Evolutionary conservation across 2,329 filamentous ascomycete genomes (phyloP).

Genomic region (Talaromyces islandicus): DNA sequence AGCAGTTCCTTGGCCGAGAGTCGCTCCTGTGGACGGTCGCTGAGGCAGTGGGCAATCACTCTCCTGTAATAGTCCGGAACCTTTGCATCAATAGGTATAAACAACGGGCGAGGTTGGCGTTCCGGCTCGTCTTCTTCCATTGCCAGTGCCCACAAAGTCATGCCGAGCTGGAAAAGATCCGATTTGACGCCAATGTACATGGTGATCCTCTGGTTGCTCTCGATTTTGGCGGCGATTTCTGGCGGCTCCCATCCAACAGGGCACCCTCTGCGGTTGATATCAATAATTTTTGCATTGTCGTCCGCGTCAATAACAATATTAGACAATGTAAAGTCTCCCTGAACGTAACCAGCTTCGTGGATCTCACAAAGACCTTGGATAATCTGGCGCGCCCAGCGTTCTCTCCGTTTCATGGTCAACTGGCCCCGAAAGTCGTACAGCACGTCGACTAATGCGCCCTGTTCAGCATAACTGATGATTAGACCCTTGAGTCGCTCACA

Average conservation of each 20-base stretch:
- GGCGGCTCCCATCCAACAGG: conserved; percentile 97
- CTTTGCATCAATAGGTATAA: conserved; percentile 40
- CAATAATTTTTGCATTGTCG: conserved; percentile 90
- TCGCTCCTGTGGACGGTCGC: conserved; percentile 64
- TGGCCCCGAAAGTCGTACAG: conserved; percentile 69
- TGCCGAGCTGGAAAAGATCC: conserved; percentile 90
- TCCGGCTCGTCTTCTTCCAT: conserved; percentile 88
- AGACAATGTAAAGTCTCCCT: conserved; percentile 93
- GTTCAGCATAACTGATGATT: conserved; percentile 78
- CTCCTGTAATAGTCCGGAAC: conserved; percentile 75
- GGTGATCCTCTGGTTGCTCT: conserved; percentile 80
- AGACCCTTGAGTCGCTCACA: conserved; percentile 74
- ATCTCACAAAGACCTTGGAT: conserved; percentile 84
- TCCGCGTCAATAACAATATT: conserved; percentile 89
- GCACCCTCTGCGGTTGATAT: conserved; percentile 96
- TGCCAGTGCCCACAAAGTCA: conserved; percentile 92
- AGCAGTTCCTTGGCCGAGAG: conserved; percentile 69
- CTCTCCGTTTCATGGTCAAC: conserved; percentile 65
- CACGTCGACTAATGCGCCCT: conserved; percentile 83
- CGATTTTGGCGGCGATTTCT: conserved; percentile 77
- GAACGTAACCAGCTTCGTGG: conserved; percentile 92
- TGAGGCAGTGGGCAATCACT: conserved; percentile 71
- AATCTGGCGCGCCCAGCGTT: conserved; percentile 88
- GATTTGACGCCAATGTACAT: conserved; percentile 99
- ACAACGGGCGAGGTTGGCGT: conserved; percentile 63